Percentiles rank a stretch among this genome's conserved stretches.
Evolutionary conservation across 2,329 filamentous ascomycete species (phyloP).

Genomic region (Aaosphaeria pasadenensis): DNA sequence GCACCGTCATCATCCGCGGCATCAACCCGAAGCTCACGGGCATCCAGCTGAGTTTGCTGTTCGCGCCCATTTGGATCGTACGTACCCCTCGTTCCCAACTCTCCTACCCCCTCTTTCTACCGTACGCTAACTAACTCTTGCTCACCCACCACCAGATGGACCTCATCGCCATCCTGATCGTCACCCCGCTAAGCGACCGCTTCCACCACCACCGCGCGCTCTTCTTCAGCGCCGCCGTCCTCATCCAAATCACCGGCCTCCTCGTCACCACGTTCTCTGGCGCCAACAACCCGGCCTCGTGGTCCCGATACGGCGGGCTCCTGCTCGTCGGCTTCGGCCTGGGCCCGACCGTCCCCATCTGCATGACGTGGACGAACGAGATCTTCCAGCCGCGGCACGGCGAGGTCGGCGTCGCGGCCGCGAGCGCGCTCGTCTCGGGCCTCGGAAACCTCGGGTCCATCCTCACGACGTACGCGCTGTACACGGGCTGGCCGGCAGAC

Average conservation of each 20-base stretch:
- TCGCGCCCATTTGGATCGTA: slow-evolving; percentile 90
- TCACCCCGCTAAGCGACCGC: slow-evolving; percentile 82
- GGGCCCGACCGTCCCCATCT: slow-evolving; percentile 86
- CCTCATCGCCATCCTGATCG: slow-evolving; percentile 77
- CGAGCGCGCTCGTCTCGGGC: slow-evolving; percentile 80
- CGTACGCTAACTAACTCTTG: neutral
- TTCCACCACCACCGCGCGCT: slow-evolving; percentile 77
- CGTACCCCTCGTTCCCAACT: slow-evolving; percentile 35
- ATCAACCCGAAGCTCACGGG: slow-evolving; percentile 72
- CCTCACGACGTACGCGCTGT: slow-evolving; percentile 83
- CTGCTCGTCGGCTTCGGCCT: slow-evolving; percentile 87
- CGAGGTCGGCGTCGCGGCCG: slow-evolving; percentile 85
- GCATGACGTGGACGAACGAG: slow-evolving; percentile 90
- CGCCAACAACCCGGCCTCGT: slow-evolving; percentile 57
- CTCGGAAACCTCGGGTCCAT: slow-evolving; percentile 85
- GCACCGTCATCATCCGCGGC: slow-evolving; percentile 77
- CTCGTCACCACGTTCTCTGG: slow-evolving; percentile 74
- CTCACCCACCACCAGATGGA: slow-evolving; percentile 62
- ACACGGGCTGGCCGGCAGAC: slow-evolving; percentile 81
- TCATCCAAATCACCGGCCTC: slow-evolving; percentile 78
- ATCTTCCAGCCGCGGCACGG: slow-evolving; percentile 87
- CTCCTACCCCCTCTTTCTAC: too few species aligned
- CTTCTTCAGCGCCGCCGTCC: slow-evolving; percentile 75
- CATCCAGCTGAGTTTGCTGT: slow-evolving; percentile 75
- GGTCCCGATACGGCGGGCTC: slow-evolving; percentile 85